phyloP scores from a whole-genome alignment of 176 grass and related monocot genomes.

The Dactylis glomerata region DNA sequence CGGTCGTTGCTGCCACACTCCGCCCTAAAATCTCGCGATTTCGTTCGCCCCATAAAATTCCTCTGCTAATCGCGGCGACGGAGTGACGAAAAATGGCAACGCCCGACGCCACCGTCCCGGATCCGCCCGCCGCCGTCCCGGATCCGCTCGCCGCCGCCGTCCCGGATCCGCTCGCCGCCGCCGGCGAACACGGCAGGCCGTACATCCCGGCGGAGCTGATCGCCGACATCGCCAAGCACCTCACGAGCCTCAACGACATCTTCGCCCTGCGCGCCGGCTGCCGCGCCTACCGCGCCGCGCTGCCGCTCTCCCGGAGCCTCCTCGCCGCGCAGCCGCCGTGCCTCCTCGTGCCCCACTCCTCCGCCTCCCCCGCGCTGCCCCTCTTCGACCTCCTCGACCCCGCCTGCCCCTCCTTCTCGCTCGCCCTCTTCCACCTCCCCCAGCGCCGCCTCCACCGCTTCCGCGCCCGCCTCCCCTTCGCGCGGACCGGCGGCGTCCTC shows the following conservation, averaged over 20 bases:
- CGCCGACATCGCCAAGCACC: constrained; percentile 28
- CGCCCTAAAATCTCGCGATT: not conserved
- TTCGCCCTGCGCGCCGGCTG: constrained; percentile 46
- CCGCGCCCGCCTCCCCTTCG: constrained; percentile 20
- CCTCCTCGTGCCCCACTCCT: constrained; percentile 42
- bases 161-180: not conserved
- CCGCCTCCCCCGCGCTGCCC: constrained; percentile 19
- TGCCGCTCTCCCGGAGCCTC: constrained; percentile 5
- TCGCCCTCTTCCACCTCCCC: constrained; percentile 34
- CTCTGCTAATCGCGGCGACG: not conserved
- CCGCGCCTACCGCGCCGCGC: constrained; percentile 37
- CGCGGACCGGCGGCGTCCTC: not conserved
- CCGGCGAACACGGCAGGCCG: not conserved
- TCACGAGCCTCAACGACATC: constrained; percentile 49
- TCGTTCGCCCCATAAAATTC: not conserved
- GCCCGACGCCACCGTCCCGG: not conserved
- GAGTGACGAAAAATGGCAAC: not conserved
- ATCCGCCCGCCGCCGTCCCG: not conserved
- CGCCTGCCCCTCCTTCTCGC: constrained; percentile 1
- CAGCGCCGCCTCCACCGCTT: constrained; percentile 33
- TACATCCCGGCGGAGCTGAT: constrained; percentile 45
- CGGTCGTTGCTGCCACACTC: not conserved
- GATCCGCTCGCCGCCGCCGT: not conserved
- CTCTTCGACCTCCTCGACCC: constrained; percentile 6
- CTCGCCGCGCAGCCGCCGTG: constrained; percentile 40